These are phyloP conservation scores for Corchorus olitorius DNA, from an alignment of 345 rosid species.

Conservation along the genomic window DNA sequence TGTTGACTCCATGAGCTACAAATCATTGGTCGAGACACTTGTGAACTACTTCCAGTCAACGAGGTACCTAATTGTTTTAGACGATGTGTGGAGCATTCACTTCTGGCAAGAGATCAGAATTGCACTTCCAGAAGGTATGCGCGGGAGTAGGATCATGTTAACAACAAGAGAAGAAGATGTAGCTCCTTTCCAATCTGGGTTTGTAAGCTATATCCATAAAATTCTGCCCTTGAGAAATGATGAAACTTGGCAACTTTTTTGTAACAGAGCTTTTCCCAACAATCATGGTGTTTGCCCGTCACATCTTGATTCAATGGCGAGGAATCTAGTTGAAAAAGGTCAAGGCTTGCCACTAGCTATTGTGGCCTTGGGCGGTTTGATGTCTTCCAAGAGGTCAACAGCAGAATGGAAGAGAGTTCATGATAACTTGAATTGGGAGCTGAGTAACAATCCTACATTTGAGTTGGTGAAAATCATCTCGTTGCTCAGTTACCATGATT, in stretches of 20 bases:
- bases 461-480: constrained; percentile 12
- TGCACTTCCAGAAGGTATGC: constrained; percentile 15
- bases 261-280: constrained; percentile 23
- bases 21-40: background rate
- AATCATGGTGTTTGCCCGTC: background rate
- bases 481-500: constrained; percentile 16
- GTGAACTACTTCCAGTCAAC: constrained; percentile 5
- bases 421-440: constrained; percentile 22
- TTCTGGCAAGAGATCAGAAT: constrained; percentile 9
- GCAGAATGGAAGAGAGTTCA: constrained; percentile 25
- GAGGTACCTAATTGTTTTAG: constrained; percentile 31
- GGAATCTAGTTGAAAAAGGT: constrained; percentile 16
- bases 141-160: constrained; percentile 23
- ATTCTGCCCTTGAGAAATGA: constrained; percentile 5
- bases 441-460: constrained; percentile 22
- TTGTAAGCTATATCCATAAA: background rate
- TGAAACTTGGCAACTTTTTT: constrained; percentile 26
- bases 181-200: background rate
- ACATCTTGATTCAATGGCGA: constrained; percentile 9
- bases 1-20: constrained; percentile 4
- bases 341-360: constrained; percentile 13
- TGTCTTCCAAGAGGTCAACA: constrained; percentile 18
- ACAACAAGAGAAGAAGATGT: constrained; percentile 27
- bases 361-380: constrained; percentile 23
- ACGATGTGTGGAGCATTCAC: constrained; percentile 21